Percentiles rank a stretch among this genome's conserved stretches.
Evolutionary conservation across 441 rosid species (phyloP).

Genomic region (Euphorbia schlechtendalii): DNA sequence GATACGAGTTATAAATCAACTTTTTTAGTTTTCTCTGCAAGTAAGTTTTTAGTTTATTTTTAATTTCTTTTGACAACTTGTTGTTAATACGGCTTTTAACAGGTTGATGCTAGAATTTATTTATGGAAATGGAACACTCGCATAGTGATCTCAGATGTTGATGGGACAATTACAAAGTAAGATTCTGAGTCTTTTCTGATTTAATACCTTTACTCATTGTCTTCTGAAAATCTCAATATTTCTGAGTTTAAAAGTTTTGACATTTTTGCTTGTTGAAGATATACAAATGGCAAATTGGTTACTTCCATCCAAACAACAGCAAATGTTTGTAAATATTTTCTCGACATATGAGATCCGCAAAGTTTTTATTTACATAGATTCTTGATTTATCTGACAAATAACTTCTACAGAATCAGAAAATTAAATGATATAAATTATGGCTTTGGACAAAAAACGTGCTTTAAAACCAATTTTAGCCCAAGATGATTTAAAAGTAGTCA

Average conservation of each 20-base stretch:
- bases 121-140: constrained; percentile 96
- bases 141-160: constrained; percentile 94
- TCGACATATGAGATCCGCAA: background rate
- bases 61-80: background rate
- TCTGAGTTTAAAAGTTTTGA: background rate
- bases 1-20: constrained; percentile 3
- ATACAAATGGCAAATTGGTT: background rate
- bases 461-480: constrained; percentile 1
- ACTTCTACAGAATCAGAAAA: background rate
- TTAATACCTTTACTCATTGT: background rate
- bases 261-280: background rate
- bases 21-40: background rate
- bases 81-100: constrained; percentile 16
- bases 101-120: constrained; percentile 94
- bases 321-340: background rate
- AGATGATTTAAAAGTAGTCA: background rate
- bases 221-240: background rate
- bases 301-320: background rate
- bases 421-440: background rate
- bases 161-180: constrained; percentile 97
- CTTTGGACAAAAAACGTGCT: background rate
- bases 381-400: background rate
- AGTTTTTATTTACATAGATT: background rate
- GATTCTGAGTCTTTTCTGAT: constrained; percentile 6
- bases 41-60: background rate